These are phyloP conservation scores for Hyphopichia homilentoma DNA, from an alignment of 805 yeast genomes.

Conservation along the genomic window DNA sequence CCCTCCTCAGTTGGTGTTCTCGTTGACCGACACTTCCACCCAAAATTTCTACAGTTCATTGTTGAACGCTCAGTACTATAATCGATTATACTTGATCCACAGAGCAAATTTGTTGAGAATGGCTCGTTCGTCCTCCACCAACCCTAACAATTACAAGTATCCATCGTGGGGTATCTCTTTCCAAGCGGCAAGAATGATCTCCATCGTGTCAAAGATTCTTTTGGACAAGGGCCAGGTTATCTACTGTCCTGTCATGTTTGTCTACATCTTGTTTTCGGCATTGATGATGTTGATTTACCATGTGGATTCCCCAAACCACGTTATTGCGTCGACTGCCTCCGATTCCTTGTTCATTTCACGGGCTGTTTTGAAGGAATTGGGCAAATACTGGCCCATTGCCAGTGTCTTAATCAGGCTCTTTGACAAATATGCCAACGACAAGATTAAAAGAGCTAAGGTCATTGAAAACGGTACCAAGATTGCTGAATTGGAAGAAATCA, in stretches of 20 bases:
- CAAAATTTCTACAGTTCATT: constrained; percentile 58
- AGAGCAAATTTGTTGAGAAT: constrained; percentile 59
- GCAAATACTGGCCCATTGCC: constrained; percentile 38
- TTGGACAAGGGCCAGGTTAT: constrained; percentile 45
- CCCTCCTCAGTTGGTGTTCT: constrained; percentile 60
- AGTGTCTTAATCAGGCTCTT: constrained; percentile 32
- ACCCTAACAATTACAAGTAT: constrained; percentile 44
- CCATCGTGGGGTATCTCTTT: constrained; percentile 82
- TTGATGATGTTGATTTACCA: constrained; percentile 71
- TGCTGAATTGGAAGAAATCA: constrained; percentile 35
- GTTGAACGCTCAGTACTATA: constrained; percentile 66
- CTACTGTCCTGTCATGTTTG: constrained; percentile 56
- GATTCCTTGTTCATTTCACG: constrained; percentile 37
- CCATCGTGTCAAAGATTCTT: constrained; percentile 57
- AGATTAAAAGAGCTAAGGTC: constrained; percentile 36
- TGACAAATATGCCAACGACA: constrained; percentile 41
- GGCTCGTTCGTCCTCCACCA: constrained; percentile 39
- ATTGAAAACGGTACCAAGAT: constrained; percentile 36
- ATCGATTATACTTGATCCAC: constrained; percentile 67
- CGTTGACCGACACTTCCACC: constrained; percentile 49
- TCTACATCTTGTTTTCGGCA: constrained; percentile 59
- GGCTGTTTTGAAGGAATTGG: constrained; percentile 35
- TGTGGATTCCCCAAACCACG: constrained; percentile 42
- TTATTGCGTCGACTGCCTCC: constrained; percentile 39
- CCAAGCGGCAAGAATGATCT: constrained; percentile 76